A percentile compares a stretch with the other conserved stretches of the same genome.
Conservation (phyloP, 495 filamentous ascomycete species). For the Penicillium cataractarum region DNA sequence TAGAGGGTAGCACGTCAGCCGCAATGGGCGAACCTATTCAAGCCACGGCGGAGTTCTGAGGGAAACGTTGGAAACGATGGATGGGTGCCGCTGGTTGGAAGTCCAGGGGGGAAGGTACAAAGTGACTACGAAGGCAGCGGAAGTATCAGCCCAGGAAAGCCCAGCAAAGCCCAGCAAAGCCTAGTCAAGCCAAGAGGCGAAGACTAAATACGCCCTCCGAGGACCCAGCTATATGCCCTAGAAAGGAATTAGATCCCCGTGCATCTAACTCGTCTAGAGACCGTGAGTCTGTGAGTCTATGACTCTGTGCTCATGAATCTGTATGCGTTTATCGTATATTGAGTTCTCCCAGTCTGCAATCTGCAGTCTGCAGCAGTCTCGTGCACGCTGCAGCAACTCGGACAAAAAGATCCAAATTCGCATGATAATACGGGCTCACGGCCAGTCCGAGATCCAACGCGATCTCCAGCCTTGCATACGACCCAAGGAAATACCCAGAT, state of each 20-base stretch:
- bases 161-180: background rate
- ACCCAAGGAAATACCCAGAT: background rate
- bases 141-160: background rate
- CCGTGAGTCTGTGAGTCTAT: slow-evolving; percentile 1
- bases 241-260: too few relatives aligned
- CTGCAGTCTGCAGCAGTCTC: background rate
- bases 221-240: too few relatives aligned
- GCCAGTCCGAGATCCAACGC: background rate
- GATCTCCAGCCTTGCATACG: background rate
- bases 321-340: background rate
- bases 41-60: background rate
- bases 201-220: slow-evolving; percentile 3
- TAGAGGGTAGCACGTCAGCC: slow-evolving; percentile 2
- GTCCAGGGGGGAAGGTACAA: background rate
- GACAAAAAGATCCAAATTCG: background rate
- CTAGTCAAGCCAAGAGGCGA: slow-evolving; percentile 1
- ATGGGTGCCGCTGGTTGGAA: background rate
- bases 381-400: background rate
- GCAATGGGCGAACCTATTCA: slow-evolving; percentile 2
- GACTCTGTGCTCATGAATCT: too few relatives aligned
- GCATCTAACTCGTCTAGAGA: background rate
- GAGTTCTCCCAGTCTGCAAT: background rate
- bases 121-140: background rate
- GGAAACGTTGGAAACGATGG: slow-evolving; percentile 7
- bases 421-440: background rate